phyloP scores from a whole-genome alignment of 257 asterid genomes.

The Ehretia macrophylla region DNA sequence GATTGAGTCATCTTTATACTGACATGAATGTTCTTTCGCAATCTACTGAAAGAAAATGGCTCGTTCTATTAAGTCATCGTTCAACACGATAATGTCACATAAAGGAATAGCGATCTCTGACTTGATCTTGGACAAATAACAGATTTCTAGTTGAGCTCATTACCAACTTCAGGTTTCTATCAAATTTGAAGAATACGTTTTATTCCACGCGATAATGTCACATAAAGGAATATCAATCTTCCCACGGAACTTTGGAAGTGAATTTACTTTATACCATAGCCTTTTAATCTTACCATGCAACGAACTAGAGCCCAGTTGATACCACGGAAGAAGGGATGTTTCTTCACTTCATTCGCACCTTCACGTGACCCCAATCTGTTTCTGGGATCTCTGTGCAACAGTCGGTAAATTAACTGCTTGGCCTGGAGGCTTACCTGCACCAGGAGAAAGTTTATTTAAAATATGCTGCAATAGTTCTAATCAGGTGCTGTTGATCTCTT shows the following conservation, averaged over 20 bases:
- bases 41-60: not conserved
- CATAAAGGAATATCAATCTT: too few relatives aligned
- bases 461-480: not conserved
- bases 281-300: conserved; percentile 58
- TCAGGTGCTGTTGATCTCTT: conserved; percentile 1
- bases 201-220: too few relatives aligned
- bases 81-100: too few relatives aligned
- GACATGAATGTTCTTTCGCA: too few relatives aligned
- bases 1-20: not conserved
- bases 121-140: too few relatives aligned
- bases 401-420: conserved; percentile 77
- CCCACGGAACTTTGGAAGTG: not conserved
- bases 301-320: conserved; percentile 93
- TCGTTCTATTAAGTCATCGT: too few relatives aligned
- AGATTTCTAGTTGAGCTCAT: not conserved
- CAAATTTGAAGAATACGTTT: too few relatives aligned
- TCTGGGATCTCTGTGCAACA: conserved; percentile 92
- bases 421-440: conserved; percentile 81
- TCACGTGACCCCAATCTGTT: conserved; percentile 86
- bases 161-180: too few relatives aligned
- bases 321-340: conserved; percentile 84
- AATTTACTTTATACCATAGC: not conserved
- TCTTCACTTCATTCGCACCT: conserved; percentile 90
- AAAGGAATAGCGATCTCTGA: too few relatives aligned
- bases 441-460: conserved; percentile 5